These are phyloP conservation scores for Cucurbita maxima DNA, from an alignment of 306 rosid species.

Conservation along the genomic window DNA sequence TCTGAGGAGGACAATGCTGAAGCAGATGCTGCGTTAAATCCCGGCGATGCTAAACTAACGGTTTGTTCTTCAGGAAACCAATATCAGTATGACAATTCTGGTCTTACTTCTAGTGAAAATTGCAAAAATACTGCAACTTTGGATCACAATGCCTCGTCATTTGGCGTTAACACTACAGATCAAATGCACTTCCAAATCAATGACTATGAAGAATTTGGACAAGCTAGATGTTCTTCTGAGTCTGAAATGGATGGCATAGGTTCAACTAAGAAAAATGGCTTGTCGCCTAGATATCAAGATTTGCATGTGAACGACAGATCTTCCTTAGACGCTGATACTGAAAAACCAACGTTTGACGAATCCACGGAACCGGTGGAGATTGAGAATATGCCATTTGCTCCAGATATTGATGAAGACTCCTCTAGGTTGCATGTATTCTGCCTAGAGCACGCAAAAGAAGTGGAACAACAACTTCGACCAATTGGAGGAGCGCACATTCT, in stretches of 20 bases:
- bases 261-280: constrained; percentile 19
- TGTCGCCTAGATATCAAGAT: constrained; percentile 26
- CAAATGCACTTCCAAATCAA: constrained; percentile 12
- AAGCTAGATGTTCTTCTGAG: constrained; percentile 20
- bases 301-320: constrained; percentile 14
- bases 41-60: constrained; percentile 19
- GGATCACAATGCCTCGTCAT: constrained; percentile 10
- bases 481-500: constrained; percentile 78
- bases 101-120: constrained; percentile 26
- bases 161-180: constrained; percentile 17
- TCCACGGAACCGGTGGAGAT: constrained; percentile 18
- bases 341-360: constrained; percentile 29
- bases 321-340: constrained; percentile 36
- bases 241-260: constrained; percentile 25
- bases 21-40: constrained; percentile 21
- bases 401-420: constrained; percentile 58
- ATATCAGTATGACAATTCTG: constrained; percentile 21
- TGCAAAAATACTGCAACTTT: constrained; percentile 16
- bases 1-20: constrained; percentile 59
- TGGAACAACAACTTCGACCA: constrained; percentile 72
- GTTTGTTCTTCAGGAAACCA: constrained; percentile 33
- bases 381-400: constrained; percentile 26
- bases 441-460: constrained; percentile 90
- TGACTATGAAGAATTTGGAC: constrained; percentile 16
- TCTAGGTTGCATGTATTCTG: constrained; percentile 94